These are phyloP conservation scores for Plasmodium chabaudi DNA, from an alignment of 169 alveolate genomes.

Conservation along the genomic window DNA sequence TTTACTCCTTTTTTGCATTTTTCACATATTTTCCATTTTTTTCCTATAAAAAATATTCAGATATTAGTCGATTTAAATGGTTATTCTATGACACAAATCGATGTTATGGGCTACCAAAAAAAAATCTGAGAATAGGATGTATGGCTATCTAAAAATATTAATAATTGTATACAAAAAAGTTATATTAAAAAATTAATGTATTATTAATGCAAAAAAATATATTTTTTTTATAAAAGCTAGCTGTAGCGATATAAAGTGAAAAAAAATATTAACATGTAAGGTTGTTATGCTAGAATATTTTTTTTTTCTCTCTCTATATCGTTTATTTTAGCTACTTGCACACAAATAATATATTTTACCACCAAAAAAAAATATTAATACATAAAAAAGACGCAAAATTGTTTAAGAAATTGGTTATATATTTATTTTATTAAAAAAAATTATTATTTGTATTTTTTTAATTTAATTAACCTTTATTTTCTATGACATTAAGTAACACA, in stretches of 20 bases:
- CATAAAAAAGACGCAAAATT: conserved; percentile 11
- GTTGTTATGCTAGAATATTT: conserved; percentile 14
- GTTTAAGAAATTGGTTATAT: neutral
- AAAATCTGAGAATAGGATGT: neutral
- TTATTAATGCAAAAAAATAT: neutral
- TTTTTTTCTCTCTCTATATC: conserved; percentile 16
- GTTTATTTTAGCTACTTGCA: conserved; percentile 32
- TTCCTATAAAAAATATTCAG: neutral
- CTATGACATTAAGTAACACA: conserved; percentile 7
- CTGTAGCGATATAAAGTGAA: neutral
- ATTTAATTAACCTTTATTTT: neutral
- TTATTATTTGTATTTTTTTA: neutral
- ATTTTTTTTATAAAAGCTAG: neutral
- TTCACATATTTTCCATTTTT: neutral
- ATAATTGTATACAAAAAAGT: too few relatives aligned
- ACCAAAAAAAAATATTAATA: conserved; percentile 11
- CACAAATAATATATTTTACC: conserved; percentile 16
- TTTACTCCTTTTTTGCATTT: neutral
- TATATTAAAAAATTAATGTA: too few relatives aligned
- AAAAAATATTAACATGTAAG: conserved; percentile 50
- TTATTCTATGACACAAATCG: neutral
- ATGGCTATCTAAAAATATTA: too few relatives aligned
- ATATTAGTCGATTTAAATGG: neutral
- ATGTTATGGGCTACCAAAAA: neutral
- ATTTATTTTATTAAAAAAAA: neutral